Conservation (phyloP, 2,329 filamentous ascomycete genomes). For the Cladorrhinum sp. region DNA sequence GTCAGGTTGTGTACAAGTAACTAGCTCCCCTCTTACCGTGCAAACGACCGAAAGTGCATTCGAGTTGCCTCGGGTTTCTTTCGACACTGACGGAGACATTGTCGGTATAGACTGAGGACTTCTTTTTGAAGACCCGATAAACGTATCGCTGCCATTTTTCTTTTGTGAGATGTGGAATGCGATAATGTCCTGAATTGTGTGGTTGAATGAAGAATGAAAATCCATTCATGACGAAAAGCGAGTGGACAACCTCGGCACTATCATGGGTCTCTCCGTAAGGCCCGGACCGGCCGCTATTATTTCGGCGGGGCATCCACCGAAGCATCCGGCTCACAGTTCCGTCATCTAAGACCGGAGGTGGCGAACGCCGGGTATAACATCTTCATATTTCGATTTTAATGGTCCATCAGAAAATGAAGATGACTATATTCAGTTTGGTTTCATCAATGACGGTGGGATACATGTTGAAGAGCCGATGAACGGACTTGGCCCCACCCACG, state of each 20-base stretch:
- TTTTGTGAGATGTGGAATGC: background rate
- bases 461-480: background rate
- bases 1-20: slow-evolving; percentile 10
- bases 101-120: slow-evolving; percentile 80
- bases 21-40: slow-evolving; percentile 48
- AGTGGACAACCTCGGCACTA: background rate
- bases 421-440: background rate
- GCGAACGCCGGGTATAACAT: background rate
- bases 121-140: slow-evolving; percentile 88
- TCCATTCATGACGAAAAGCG: background rate
- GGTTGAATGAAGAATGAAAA: background rate
- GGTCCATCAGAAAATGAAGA: background rate
- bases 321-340: background rate
- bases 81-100: slow-evolving; percentile 75
- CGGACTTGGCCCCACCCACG: background rate
- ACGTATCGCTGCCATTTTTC: slow-evolving; percentile 36
- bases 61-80: slow-evolving; percentile 65
- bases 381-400: background rate
- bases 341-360: background rate
- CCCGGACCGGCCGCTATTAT: background rate
- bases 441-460: background rate
- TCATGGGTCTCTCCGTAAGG: background rate
- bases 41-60: slow-evolving; percentile 61
- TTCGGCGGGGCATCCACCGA: background rate
- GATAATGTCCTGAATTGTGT: too few species aligned